A percentile compares a stretch with the other conserved stretches of the same genome.
Evolutionary conservation across 371 early-diverging fungal species (phyloP).

Genomic region (Actinomortierella ambigua): DNA sequence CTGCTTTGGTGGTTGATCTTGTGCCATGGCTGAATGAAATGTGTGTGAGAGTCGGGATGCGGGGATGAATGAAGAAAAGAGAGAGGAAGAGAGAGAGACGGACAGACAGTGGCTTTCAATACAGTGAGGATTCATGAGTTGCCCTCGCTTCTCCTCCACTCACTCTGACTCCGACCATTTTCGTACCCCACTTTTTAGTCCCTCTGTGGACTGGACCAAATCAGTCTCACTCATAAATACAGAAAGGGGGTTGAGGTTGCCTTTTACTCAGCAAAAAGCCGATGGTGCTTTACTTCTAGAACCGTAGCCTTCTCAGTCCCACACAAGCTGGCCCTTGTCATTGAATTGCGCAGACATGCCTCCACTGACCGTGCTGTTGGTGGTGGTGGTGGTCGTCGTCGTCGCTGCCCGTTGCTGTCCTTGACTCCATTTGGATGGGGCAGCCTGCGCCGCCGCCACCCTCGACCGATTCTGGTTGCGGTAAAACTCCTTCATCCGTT

Average conservation of each 20-base stretch:
- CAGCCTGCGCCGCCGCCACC: no score
- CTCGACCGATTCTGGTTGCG: conserved; percentile 13
- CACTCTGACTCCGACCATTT: no score
- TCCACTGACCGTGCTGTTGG: conserved; percentile 21
- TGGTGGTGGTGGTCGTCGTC: conserved; percentile 23
- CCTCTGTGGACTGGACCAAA: no score
- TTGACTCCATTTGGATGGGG: conserved; percentile 4
- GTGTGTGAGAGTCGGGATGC: neutral
- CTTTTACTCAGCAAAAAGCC: no score
- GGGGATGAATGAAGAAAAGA: conserved; percentile 8
- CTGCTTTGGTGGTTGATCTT: conserved; percentile 25
- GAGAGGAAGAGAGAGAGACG: neutral
- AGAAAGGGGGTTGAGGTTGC: no score
- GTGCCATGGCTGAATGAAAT: conserved; percentile 13
- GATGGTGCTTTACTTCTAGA: no score
- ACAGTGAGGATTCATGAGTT: no score
- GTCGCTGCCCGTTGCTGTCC: conserved; percentile 15
- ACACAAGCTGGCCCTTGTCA: conserved; percentile 22
- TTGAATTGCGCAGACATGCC: conserved; percentile 17
- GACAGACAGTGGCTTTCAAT: neutral
- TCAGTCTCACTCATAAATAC: no score
- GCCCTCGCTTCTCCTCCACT: no score
- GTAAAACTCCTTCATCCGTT: conserved; percentile 47
- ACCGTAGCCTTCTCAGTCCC: conserved; percentile 38
- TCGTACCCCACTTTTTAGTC: no score